Evolutionary conservation across 768 basidiomycete genomes (phyloP).

Genomic region (Panaeolus papilionaceus): DNA sequence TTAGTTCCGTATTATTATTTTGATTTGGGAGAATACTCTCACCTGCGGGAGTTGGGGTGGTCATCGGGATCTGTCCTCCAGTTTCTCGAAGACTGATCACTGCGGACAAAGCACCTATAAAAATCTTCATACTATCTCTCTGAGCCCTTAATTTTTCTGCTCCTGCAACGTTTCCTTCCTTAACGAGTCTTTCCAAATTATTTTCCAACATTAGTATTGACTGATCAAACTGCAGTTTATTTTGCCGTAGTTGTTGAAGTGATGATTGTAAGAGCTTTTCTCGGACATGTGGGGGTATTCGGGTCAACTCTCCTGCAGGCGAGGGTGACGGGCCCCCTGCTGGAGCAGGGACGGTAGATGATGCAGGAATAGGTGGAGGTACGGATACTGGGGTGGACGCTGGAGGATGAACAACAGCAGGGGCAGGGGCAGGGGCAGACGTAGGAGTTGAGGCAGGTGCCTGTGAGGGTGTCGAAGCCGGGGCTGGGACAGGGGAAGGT

Average conservation of each 20-base stretch:
- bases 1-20: not conserved
- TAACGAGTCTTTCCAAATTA: not conserved
- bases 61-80: not conserved
- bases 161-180: not conserved
- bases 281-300: not conserved
- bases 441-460: conserved; percentile 18
- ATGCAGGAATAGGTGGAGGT: not conserved
- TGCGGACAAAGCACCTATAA: not conserved
- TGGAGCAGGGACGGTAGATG: not conserved
- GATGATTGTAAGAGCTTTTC: conserved; percentile 3
- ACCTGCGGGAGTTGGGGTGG: not conserved
- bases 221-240: not conserved
- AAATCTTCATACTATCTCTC: not conserved
- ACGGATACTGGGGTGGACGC: not conserved
- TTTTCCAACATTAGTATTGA: not conserved
- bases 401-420: not conserved
- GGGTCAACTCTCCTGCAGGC: not conserved
- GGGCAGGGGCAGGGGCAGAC: conserved; percentile 24
- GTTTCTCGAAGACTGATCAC: not conserved
- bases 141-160: not conserved
- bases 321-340: not conserved
- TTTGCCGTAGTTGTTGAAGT: conserved; percentile 2
- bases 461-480: conserved; percentile 19
- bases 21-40: not conserved
- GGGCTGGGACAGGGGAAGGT: conserved; percentile 25